A percentile compares a stretch with the other conserved stretches of the same genome.
Evolutionary conservation across 371 early-diverging fungal genomes (phyloP).

Genomic region (Chytridium lagenaria): DNA sequence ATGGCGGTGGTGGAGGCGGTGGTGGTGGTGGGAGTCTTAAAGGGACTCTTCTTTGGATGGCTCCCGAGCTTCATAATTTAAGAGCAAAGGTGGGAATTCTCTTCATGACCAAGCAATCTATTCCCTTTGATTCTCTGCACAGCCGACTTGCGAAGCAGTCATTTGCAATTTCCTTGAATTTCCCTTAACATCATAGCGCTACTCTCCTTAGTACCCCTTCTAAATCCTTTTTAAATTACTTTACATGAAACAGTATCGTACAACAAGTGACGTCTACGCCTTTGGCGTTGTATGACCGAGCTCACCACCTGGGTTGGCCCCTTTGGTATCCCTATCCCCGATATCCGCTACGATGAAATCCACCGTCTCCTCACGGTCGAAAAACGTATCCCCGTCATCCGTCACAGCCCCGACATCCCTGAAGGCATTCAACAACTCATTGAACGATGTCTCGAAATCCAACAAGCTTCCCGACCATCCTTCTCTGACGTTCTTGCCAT

Average conservation of each 20-base stretch:
- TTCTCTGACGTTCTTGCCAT: neutral
- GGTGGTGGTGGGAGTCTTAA: neutral
- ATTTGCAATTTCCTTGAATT: too few relatives aligned
- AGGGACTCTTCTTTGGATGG: slow-evolving; percentile 3
- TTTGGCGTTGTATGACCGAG: slow-evolving; percentile 19
- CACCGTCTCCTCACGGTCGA: neutral
- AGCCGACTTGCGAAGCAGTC: too few relatives aligned
- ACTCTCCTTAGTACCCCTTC: too few relatives aligned
- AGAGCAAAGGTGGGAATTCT: neutral
- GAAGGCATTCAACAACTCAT: neutral
- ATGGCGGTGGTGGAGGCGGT: neutral
- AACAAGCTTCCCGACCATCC: neutral
- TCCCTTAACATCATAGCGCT: too few relatives aligned
- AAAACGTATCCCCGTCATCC: neutral
- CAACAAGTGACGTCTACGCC: slow-evolving; percentile 1
- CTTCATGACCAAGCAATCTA: too few relatives aligned
- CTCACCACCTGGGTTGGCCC: slow-evolving; percentile 10
- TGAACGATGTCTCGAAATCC: neutral
- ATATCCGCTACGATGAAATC: slow-evolving; percentile 1
- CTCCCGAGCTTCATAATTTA: slow-evolving; percentile 1
- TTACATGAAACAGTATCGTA: neutral
- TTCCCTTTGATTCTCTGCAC: too few relatives aligned
- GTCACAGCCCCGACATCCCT: neutral
- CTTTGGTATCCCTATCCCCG: slow-evolving; percentile 2
- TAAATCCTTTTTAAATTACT: too few relatives aligned